Base-by-base conservation (phyloP, 2,329 filamentous ascomycete genomes). In the Pseudogymnoascus sp. region DNA sequence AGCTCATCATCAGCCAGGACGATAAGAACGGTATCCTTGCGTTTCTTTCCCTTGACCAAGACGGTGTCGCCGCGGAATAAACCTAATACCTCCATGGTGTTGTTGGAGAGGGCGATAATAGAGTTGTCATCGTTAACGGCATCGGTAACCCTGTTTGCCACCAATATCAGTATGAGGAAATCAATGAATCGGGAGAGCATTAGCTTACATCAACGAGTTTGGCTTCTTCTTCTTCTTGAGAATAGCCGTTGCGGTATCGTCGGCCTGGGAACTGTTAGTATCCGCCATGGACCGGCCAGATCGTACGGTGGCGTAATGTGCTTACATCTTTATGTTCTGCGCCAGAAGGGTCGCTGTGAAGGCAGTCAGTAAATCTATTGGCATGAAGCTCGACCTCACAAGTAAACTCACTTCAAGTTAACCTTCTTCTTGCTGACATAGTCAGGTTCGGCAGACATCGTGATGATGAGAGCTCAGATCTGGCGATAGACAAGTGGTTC, bases 161-260 rank as follows among this genome's bases (percentile, higher is more conserved):
- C 70, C 64, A 64, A 61, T 54, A 54, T 37, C 39, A 54, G 32
- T 62, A 59, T 63, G 14, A 59, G 39, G 58, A 54, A 1, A 34
- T 32, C 28, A 58, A n/a, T 74, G 64, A 63, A 65, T 63, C 11
- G 32, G 34, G 3, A 54, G 58, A 34, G 41, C 54, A 64, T 62
- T 58, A 35, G 76, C 87, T 75, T 82, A 96, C 91, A 99, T 96
- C 75, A 99, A 79, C 73, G 93, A 95, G 79, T 99, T 99, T 70
- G 92, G 92, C 90, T 99, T 99, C 92, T 99, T 99, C 89, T 99
- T 99, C 85, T 97, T 97, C 82, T 97, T 97, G 72, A 99, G 85
- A 70, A 99, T 99, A 68, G 94, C 94, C 50, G 94, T 99, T 60
- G 94, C 86, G 65, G 88, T 91, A 74, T 96, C 94, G 75, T 97